Base-by-base conservation (phyloP, 2,329 filamentous ascomycete species). In the Colletotrichum salicis region DNA sequence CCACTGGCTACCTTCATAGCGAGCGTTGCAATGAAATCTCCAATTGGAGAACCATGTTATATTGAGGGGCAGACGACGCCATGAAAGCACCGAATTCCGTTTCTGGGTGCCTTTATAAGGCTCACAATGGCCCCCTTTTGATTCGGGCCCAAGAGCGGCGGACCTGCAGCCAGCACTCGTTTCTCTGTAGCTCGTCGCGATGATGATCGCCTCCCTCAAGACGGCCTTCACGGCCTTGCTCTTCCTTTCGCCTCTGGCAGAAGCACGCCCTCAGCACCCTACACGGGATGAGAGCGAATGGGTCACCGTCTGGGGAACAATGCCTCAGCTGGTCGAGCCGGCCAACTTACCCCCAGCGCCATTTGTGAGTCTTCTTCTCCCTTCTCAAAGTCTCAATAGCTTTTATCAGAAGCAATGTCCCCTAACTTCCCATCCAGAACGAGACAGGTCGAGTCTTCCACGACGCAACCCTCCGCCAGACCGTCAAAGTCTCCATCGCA, bases 401-500 rank as follows among this genome's bases (percentile, higher is more conserved):
- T 77, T 56, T 77, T 68, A 11, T 37, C 62, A n/a, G 3, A 1
- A 48, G 19, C 19, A 12, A 1, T 5, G 27, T 29, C 8, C 19
- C 19, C 41, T 48, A 22, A 48, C 19, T 48, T 22, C 4, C 8
- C 37, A 10, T 15, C 19, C 71, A 90, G 87, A 90, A 90, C 77
- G 81, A 82, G 71, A 85, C 83, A 1, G 82, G 83, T 12, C 78
- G 83, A 3, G 85, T 90, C 24, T 91, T 91, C 77, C 77, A 82
- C 57, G 87, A 92, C 76, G 83, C 88, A 4, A 91, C 90, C 0
- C 83, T 92, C 76, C 87, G 90, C 5, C 89, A 92, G 78, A 92
- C 90, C 0, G 76, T 91, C 68, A 87, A 87, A 73, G 80, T 90
- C 73, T 87, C 88, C 4, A 83, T 89, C 8, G 82, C 82, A 1